phyloP scores from a whole-genome alignment of 768 basidiomycete genomes.

The Suillus plorans region DNA sequence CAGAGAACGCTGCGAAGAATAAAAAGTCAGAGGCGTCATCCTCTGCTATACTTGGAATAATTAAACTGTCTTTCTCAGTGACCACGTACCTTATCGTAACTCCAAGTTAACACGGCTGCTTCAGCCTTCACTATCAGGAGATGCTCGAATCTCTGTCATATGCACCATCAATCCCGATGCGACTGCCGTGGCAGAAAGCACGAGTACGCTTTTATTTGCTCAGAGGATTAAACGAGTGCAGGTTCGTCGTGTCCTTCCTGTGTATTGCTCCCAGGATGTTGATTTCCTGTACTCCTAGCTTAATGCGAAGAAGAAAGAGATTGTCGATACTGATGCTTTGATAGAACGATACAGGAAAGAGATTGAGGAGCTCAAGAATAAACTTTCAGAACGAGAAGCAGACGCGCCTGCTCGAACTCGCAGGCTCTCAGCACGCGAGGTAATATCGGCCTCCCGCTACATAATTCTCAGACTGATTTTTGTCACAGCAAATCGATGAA shows the following conservation, averaged over 20 bases:
- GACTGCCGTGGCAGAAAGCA: conserved; percentile 77
- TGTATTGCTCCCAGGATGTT: neutral
- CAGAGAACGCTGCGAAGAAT: conserved; percentile 79
- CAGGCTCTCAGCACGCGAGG: conserved; percentile 47
- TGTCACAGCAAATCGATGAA: conserved; percentile 74
- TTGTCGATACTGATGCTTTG: conserved; percentile 90
- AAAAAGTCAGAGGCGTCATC: conserved; percentile 49
- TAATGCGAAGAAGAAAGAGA: conserved; percentile 88
- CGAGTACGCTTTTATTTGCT: conserved; percentile 89
- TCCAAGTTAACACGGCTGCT: conserved; percentile 93
- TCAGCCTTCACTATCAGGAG: conserved; percentile 92
- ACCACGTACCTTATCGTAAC: conserved; percentile 94
- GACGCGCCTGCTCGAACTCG: conserved; percentile 50
- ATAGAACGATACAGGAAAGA: conserved; percentile 94
- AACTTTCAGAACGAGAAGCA: conserved; percentile 69
- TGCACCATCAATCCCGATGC: conserved; percentile 92
- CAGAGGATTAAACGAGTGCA: conserved; percentile 89
- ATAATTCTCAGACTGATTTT: neutral
- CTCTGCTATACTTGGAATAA: neutral
- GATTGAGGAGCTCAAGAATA: conserved; percentile 83
- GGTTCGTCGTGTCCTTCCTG: conserved; percentile 28
- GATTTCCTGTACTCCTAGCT: conserved; percentile 28
- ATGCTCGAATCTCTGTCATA: conserved; percentile 94
- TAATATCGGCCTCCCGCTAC: conserved; percentile 12
- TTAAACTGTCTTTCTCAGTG: conserved; percentile 38